A percentile compares a stretch with the other conserved stretches of the same genome.
Evolutionary conservation across 2,329 filamentous ascomycete species (phyloP).

Genomic region (Exserohilum rostratum): DNA sequence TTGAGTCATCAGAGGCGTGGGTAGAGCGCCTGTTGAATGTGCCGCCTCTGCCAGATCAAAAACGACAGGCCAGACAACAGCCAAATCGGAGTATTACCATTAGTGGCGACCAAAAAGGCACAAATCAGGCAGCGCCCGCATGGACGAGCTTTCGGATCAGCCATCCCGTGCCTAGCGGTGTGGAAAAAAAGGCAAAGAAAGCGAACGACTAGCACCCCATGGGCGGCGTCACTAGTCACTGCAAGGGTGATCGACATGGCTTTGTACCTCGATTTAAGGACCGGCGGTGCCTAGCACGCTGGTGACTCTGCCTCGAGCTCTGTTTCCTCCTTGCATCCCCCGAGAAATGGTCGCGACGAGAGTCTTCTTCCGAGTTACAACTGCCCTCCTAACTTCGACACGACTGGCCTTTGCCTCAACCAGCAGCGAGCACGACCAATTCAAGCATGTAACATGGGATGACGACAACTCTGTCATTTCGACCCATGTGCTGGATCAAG

Average conservation of each 20-base stretch:
- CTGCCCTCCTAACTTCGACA: slow-evolving; percentile 19
- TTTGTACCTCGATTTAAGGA: slow-evolving; percentile 17
- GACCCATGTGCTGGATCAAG: slow-evolving; percentile 61
- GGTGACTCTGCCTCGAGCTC: neutral
- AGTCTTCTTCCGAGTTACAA: slow-evolving; percentile 8
- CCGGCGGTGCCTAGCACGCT: slow-evolving; percentile 4
- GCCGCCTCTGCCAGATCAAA: neutral
- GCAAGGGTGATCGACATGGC: slow-evolving; percentile 10
- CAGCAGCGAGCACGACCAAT: slow-evolving; percentile 31
- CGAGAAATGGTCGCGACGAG: slow-evolving; percentile 9
- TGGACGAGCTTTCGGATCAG: slow-evolving; percentile 6
- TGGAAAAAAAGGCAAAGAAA: slow-evolving; percentile 11
- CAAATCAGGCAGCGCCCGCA: slow-evolving; percentile 1
- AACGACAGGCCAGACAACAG: neutral
- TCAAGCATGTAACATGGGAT: slow-evolving; percentile 62
- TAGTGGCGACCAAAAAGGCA: neutral
- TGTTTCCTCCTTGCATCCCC: slow-evolving; percentile 1
- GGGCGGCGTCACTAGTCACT: slow-evolving; percentile 3
- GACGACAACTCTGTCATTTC: slow-evolving; percentile 62
- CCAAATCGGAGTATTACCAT: neutral
- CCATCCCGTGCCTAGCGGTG: slow-evolving; percentile 13
- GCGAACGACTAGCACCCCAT: slow-evolving; percentile 4
- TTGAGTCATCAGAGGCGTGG: neutral
- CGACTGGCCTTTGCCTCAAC: slow-evolving; percentile 15
- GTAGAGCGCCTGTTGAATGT: too few relatives aligned